Base-by-base conservation (phyloP, 805 yeast genomes). In the Candida insectorum region DNA sequence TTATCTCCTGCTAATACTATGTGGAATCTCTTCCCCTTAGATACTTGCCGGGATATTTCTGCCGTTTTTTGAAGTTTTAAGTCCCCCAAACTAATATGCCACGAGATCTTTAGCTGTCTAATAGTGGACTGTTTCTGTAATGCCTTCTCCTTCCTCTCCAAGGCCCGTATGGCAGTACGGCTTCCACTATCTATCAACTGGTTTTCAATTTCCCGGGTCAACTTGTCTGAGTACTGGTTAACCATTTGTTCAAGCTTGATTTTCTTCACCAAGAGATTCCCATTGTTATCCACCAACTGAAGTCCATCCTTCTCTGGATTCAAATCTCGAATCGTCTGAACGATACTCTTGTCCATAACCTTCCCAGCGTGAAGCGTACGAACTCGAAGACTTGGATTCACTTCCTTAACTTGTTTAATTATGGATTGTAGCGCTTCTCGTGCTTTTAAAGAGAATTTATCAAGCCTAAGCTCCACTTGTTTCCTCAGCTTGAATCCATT, bases 21-120 rank as follows among this genome's bases (percentile, higher is more conserved):
- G 25, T 23, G 44, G 31, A 64, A 61, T 30, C 47, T 55, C 29
- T 60, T 69, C 12, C 58, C 61, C 35, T 55, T 63, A 10, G 37
- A 39, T n/a, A 61, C 34, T n/a, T 58, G 39, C 16, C 52, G 54
- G 28, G 40, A 31, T 21, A 66, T 60, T 37, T 65, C 73, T 8
- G 41, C 44, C 21, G 34, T 49, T 43, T 66, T 67, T 36, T 67
- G 72, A 37, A 56, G 52, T 23, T 45, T 47, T 43, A 66, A 56
- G 44, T 66, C 73, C 18, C 62, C 52, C 14, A 50, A 34, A 36
- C 64, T 62, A 27, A 67, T 65, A 23, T 54, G 52, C 71, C 71
- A 67, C 12, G 54, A 47, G 11, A 65, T 40, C 3, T 56, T 50
- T 16, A 64, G 34, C 8, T 54, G 38, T 40, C 60, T 65, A 13